Evolutionary conservation across 2,329 filamentous ascomycete genomes (phyloP).

Genomic region (Aspergillus pseudoviridinutans): DNA sequence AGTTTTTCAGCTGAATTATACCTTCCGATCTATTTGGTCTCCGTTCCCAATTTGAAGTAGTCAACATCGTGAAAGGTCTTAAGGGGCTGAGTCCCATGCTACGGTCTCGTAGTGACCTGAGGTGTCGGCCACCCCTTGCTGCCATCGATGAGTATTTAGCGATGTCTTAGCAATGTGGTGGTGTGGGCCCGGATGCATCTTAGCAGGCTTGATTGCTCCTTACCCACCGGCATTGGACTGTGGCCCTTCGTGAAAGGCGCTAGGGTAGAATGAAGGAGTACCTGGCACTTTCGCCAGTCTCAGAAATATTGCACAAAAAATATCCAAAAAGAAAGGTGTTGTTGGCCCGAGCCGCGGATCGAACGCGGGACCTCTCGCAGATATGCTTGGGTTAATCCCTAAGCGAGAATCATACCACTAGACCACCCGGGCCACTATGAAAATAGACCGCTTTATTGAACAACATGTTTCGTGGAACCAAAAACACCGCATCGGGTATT

Average conservation of each 20-base stretch:
- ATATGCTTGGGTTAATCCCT: constrained; percentile 19
- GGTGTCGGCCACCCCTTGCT: not conserved
- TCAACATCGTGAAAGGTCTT: not conserved
- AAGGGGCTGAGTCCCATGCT: not conserved
- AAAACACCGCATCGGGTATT: not conserved
- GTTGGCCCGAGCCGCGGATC: constrained; percentile 17
- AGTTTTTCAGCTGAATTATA: not conserved
- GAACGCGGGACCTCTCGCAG: constrained; percentile 22
- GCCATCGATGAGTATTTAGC: not conserved
- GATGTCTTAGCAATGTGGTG: not conserved
- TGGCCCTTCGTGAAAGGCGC: not conserved
- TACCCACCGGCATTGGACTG: not conserved
- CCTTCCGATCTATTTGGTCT: not conserved
- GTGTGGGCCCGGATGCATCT: not conserved
- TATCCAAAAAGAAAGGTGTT: constrained; percentile 5
- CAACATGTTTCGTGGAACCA: not conserved
- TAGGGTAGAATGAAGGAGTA: not conserved
- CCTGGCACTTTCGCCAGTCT: not conserved
- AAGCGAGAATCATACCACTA: constrained; percentile 24
- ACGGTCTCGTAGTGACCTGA: not conserved
- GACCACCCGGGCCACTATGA: constrained; percentile 16
- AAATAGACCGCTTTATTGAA: not conserved
- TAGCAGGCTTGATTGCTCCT: not conserved
- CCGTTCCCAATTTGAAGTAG: not conserved
- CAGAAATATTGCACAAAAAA: not conserved